Evolutionary conservation across 768 basidiomycete species (phyloP).

Genomic region (Leucogyrophana mollusca): DNA sequence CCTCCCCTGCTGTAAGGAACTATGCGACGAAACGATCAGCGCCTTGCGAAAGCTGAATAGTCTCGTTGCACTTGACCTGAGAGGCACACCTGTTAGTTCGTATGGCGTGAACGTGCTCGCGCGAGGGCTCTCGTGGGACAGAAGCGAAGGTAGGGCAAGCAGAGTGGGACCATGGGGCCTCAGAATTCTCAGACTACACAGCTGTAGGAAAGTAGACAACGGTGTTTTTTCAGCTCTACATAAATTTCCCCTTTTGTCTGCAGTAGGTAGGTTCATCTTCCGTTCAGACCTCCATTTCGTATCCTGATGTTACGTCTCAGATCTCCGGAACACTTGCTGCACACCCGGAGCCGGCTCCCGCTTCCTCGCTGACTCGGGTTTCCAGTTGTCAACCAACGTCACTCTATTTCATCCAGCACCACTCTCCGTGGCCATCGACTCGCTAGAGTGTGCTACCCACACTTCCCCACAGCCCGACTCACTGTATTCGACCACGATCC

Average conservation of each 20-base stretch:
- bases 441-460: constrained; percentile 21
- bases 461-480: constrained; percentile 14
- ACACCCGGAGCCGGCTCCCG: constrained; percentile 16
- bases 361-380: constrained; percentile 19
- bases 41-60: constrained; percentile 50
- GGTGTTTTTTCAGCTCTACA: constrained; percentile 39
- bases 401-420: constrained; percentile 44
- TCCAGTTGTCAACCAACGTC: constrained; percentile 24
- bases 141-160: constrained; percentile 20
- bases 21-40: constrained; percentile 57
- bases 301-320: constrained; percentile 24
- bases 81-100: constrained; percentile 48
- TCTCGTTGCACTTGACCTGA: constrained; percentile 65
- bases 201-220: constrained; percentile 51
- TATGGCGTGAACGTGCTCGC: constrained; percentile 54
- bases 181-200: constrained; percentile 53
- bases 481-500: constrained; percentile 23
- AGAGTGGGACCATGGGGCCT: constrained; percentile 53
- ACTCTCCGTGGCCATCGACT: constrained; percentile 33
- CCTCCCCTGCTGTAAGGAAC: constrained; percentile 50
- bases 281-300: not conserved
- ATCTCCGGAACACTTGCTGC: constrained; percentile 51
- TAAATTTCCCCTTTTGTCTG: constrained; percentile 57
- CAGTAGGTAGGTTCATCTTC: constrained; percentile 47
- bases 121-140: constrained; percentile 41